A percentile compares a stretch with the other conserved stretches of the same genome.
Evolutionary conservation across 352 stramenopile genomes (phyloP).

Genomic region (Phytopythium litorale): DNA sequence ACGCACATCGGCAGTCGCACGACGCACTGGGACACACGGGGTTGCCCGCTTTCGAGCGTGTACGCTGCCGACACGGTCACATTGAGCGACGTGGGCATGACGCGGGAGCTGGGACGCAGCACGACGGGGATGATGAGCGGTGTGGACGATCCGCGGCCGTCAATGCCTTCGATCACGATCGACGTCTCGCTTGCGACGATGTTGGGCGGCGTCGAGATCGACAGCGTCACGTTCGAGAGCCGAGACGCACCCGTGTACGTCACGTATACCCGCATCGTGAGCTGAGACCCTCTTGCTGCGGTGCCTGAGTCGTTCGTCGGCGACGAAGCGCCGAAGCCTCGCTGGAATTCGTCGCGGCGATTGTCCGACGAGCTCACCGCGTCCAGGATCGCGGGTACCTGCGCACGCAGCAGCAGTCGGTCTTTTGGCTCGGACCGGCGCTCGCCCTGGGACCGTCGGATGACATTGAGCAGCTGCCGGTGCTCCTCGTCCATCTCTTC

Average conservation of each 20-base stretch:
- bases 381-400: slow-evolving; percentile 72
- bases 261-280: slow-evolving; percentile 81
- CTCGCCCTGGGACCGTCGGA: slow-evolving; percentile 69
- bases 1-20: slow-evolving; percentile 78
- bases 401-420: slow-evolving; percentile 63
- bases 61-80: slow-evolving; percentile 69
- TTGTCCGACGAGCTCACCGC: slow-evolving; percentile 20
- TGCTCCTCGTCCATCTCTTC: slow-evolving; percentile 91
- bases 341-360: slow-evolving; percentile 36
- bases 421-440: slow-evolving; percentile 66
- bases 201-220: slow-evolving; percentile 58
- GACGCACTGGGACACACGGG: slow-evolving; percentile 55
- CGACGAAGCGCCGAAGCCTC: slow-evolving; percentile 9
- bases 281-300: slow-evolving; percentile 26
- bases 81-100: slow-evolving; percentile 67
- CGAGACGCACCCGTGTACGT: slow-evolving; percentile 73
- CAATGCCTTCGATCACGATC: slow-evolving; percentile 67
- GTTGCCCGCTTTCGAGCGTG: slow-evolving; percentile 63
- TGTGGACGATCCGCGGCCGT: slow-evolving; percentile 47
- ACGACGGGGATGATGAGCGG: slow-evolving; percentile 63
- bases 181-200: slow-evolving; percentile 57
- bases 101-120: slow-evolving; percentile 33
- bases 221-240: slow-evolving; percentile 75
- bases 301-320: slow-evolving; percentile 6
- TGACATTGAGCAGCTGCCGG: slow-evolving; percentile 83